A percentile compares a stretch with the other conserved stretches of the same genome.
These are phyloP conservation scores for Daldinia eschscholtzii DNA, from an alignment of 2,329 filamentous ascomycete genomes.

Conservation along the genomic window DNA sequence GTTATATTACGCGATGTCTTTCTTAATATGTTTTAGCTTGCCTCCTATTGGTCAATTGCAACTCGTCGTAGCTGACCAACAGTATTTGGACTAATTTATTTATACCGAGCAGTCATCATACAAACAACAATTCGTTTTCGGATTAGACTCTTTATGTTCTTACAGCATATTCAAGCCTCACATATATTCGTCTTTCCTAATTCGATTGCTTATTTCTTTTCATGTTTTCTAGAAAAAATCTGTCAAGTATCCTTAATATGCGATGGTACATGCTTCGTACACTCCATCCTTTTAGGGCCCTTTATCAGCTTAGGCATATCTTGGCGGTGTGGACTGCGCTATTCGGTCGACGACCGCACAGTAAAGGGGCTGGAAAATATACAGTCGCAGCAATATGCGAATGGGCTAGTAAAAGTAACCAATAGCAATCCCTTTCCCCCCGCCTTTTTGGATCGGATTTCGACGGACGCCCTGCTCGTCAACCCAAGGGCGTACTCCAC, in stretches of 20 bases:
- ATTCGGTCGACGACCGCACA: conserved; percentile 35
- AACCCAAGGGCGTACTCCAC: conserved; percentile 57
- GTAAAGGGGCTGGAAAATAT: conserved; percentile 28
- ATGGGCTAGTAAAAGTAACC: conserved; percentile 20
- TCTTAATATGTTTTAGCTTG: conserved; percentile 12
- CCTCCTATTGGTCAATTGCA: conserved; percentile 16
- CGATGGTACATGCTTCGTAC: conserved; percentile 11
- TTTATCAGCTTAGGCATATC: conserved; percentile 27
- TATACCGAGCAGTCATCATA: neutral
- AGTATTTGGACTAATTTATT: neutral
- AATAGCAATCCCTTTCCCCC: conserved; percentile 30
- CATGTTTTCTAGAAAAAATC: conserved; percentile 36
- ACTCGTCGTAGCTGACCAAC: neutral
- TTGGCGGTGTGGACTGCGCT: conserved; percentile 33
- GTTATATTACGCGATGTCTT: conserved; percentile 27
- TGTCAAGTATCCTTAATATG: conserved; percentile 19
- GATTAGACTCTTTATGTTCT: neutral
- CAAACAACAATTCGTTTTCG: neutral
- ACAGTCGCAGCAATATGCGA: conserved; percentile 43
- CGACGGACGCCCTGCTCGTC: conserved; percentile 52
- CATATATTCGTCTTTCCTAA: neutral
- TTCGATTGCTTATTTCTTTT: conserved; percentile 3
- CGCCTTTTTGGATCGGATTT: conserved; percentile 30
- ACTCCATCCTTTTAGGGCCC: conserved; percentile 10
- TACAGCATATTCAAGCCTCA: conserved; percentile 5